These are phyloP conservation scores for Picochlorum sp. DNA, from an alignment of 139 green algal genomes.

Conservation along the genomic window DNA sequence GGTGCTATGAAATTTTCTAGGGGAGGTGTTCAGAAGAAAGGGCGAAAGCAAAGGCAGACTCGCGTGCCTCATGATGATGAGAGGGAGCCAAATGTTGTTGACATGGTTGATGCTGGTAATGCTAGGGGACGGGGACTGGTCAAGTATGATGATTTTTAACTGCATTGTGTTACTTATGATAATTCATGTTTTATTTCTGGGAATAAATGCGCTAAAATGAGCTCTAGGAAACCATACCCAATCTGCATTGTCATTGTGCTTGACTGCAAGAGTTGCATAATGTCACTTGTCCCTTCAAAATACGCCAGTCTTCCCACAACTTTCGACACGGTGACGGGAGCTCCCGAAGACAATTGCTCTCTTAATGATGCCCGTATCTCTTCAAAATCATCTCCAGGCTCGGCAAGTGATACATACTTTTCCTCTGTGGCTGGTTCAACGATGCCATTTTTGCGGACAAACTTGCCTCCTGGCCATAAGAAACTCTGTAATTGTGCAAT, in stretches of 20 bases:
- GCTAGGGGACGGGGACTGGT: not conserved
- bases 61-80: not conserved
- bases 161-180: not conserved
- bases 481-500: slow-evolving; percentile 48
- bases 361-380: slow-evolving; percentile 40
- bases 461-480: slow-evolving; percentile 69
- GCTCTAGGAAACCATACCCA: slow-evolving; percentile 49
- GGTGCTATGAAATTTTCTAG: not conserved
- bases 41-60: not conserved
- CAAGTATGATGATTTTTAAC: slow-evolving; percentile 7
- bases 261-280: slow-evolving; percentile 57
- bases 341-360: slow-evolving; percentile 27
- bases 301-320: slow-evolving; percentile 45
- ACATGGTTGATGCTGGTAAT: not conserved
- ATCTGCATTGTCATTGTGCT: slow-evolving; percentile 49
- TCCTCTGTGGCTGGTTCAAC: slow-evolving; percentile 11
- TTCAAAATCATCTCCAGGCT: slow-evolving; percentile 35
- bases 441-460: slow-evolving; percentile 6
- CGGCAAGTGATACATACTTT: slow-evolving; percentile 23
- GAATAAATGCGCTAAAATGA: slow-evolving; percentile 42
- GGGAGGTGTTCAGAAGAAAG: not conserved
- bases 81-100: not conserved
- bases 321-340: slow-evolving; percentile 34
- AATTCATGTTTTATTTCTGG: slow-evolving; percentile 41
- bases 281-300: slow-evolving; percentile 37